Conservation (phyloP, 441 rosid species). For the Dalechampia spathulata region DNA sequence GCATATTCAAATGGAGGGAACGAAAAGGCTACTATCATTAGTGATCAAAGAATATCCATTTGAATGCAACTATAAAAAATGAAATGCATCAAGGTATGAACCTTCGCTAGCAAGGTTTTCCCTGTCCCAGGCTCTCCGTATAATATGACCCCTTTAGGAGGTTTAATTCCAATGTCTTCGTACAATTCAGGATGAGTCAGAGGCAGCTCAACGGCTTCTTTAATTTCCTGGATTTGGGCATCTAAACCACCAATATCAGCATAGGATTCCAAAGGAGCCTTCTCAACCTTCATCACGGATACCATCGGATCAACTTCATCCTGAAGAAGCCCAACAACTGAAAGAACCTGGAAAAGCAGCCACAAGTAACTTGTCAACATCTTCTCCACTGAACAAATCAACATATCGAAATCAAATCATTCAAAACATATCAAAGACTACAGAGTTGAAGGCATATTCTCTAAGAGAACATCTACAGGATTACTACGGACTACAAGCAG, state of each 20-base stretch:
- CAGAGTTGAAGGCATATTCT: no score
- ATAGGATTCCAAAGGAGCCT: conserved; percentile 87
- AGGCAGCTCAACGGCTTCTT: conserved; percentile 91
- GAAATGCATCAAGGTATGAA: conserved; percentile 7
- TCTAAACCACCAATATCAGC: conserved; percentile 92
- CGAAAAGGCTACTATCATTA: not conserved
- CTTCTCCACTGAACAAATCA: no score
- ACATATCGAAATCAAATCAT: no score
- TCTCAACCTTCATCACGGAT: conserved; percentile 93
- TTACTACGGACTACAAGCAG: no score
- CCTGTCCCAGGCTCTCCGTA: conserved; percentile 98
- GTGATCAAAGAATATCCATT: not conserved
- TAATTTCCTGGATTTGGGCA: conserved; percentile 92
- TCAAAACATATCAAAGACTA: no score
- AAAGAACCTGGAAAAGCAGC: conserved; percentile 75
- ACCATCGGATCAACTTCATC: conserved; percentile 96
- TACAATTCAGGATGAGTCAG: conserved; percentile 84
- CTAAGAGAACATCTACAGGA: no score
- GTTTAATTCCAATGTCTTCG: conserved; percentile 87
- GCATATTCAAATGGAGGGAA: not conserved
- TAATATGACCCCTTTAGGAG: conserved; percentile 82
- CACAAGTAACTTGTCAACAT: no score
- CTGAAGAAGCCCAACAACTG: conserved; percentile 84
- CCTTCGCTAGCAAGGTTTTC: conserved; percentile 91
- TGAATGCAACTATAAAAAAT: no score